phyloP scores from a whole-genome alignment of 306 rosid genomes.

The Arachis hypogaea region DNA sequence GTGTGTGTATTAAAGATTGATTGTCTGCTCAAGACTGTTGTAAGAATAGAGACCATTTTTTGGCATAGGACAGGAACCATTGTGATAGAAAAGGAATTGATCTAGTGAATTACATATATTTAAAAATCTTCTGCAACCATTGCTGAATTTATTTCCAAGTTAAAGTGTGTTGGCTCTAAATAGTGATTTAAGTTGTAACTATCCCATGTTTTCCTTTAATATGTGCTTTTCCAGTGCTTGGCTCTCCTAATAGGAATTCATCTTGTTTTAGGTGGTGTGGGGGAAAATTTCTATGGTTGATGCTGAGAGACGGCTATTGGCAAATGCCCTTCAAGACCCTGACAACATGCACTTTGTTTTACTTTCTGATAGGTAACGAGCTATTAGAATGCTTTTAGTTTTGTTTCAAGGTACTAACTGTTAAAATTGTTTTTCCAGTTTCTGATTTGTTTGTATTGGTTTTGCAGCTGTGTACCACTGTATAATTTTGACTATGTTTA shows the following conservation, averaged over 20 bases:
- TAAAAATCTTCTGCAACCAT: background rate
- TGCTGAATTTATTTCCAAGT: slow-evolving; percentile 1
- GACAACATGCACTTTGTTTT: slow-evolving; percentile 91
- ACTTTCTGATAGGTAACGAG: slow-evolving; percentile 88
- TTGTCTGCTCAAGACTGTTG: too few relatives aligned
- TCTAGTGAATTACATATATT: too few relatives aligned
- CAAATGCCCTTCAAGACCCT: slow-evolving; percentile 86
- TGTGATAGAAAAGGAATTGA: too few relatives aligned
- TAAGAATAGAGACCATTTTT: too few relatives aligned
- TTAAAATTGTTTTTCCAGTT: slow-evolving; percentile 41
- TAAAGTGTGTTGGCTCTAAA: slow-evolving; percentile 9
- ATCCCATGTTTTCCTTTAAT: slow-evolving; percentile 16
- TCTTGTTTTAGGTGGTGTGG: slow-evolving; percentile 87
- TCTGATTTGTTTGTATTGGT: slow-evolving; percentile 40
- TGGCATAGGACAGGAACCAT: too few relatives aligned
- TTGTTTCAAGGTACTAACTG: slow-evolving; percentile 28
- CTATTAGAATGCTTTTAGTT: slow-evolving; percentile 34
- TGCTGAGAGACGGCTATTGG: slow-evolving; percentile 93
- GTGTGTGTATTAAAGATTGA: too few relatives aligned
- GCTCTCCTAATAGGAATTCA: slow-evolving; percentile 36
- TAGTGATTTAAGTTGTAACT: slow-evolving; percentile 27
- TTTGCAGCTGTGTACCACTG: slow-evolving; percentile 92
- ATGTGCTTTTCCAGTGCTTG: slow-evolving; percentile 13
- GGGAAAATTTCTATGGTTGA: slow-evolving; percentile 98
- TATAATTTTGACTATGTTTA: slow-evolving; percentile 83